Percentiles rank a stretch among this genome's conserved stretches.
Conservation (phyloP, 1,139 yeast genomes). For the Lodderomyces parapsilosis region DNA sequence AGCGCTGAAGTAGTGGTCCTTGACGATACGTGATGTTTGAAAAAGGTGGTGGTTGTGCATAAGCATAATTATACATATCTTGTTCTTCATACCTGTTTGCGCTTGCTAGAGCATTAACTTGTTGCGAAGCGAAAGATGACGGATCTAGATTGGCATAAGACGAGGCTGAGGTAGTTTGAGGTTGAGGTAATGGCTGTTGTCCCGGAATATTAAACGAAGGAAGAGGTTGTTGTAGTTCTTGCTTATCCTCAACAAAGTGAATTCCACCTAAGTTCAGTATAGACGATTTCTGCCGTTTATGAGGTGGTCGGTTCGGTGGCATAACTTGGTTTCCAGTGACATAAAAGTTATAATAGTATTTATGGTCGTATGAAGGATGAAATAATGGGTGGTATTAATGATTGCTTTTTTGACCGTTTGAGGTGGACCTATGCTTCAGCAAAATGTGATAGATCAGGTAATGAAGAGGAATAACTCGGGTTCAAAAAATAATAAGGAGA, state of each 20-base stretch:
- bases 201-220: slow-evolving; percentile 1
- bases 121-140: neutral
- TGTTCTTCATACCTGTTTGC: neutral
- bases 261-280: slow-evolving; percentile 33
- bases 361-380: too few species aligned
- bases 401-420: too few species aligned
- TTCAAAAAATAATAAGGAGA: too few species aligned
- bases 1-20: neutral
- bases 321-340: neutral
- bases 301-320: slow-evolving; percentile 24
- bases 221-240: neutral
- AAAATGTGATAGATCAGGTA: too few species aligned
- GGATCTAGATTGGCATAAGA: neutral
- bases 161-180: slow-evolving; percentile 2
- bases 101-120: neutral
- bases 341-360: too few species aligned
- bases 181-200: slow-evolving; percentile 3
- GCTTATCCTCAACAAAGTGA: slow-evolving; percentile 14
- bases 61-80: neutral
- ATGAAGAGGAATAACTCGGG: too few species aligned
- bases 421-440: too few species aligned
- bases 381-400: too few species aligned
- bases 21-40: neutral
- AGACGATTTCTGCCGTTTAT: slow-evolving; percentile 45
- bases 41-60: neutral